Conservation (phyloP, 1,284 basidiomycete species). For the Gyrodon tennesseensis region DNA sequence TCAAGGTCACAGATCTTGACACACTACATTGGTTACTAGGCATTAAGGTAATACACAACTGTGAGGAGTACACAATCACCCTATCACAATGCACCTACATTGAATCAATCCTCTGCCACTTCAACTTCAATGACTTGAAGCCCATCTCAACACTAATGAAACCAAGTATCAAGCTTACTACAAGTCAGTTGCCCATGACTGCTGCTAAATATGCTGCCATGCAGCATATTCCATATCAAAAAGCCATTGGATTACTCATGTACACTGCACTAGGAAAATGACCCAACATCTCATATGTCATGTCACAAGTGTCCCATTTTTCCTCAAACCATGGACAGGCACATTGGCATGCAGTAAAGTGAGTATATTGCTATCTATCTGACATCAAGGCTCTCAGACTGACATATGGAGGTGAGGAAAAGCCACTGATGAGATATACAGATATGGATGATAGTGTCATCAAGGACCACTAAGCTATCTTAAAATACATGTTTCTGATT, state of each 20-base stretch:
- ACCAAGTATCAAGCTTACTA: no score
- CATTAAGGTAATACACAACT: no score
- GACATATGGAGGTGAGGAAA: neutral
- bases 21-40: no score
- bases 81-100: neutral
- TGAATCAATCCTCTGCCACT: neutral
- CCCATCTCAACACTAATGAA: no score
- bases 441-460: neutral
- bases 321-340: neutral
- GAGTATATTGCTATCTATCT: neutral
- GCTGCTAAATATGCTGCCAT: no score
- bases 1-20: no score
- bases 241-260: neutral
- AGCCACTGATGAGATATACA: neutral
- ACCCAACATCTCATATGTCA: neutral
- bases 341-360: neutral
- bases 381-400: neutral
- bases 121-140: neutral
- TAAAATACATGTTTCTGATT: no score
- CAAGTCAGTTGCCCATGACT: no score
- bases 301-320: neutral
- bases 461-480: slow-evolving; percentile 24
- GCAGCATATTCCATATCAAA: neutral
- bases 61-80: rapidly evolving
- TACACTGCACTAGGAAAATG: neutral